These are phyloP conservation scores for Monosporascus sp. DNA, from an alignment of 2,329 filamentous ascomycete species.

Conservation along the genomic window DNA sequence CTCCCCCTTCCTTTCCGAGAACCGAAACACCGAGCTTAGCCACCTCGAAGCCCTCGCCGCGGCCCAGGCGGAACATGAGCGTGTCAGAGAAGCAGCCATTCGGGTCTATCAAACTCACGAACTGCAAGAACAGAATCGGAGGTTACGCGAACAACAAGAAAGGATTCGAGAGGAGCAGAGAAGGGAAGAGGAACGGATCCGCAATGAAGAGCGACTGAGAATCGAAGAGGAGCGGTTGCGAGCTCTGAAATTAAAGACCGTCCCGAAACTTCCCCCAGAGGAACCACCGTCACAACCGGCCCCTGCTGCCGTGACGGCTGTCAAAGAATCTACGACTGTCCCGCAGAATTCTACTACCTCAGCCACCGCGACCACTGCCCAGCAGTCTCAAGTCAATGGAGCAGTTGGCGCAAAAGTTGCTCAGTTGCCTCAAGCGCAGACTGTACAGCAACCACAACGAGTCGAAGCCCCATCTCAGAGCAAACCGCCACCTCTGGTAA, in stretches of 20 bases:
- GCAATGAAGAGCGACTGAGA: constrained; percentile 38
- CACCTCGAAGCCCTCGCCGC: constrained; percentile 62
- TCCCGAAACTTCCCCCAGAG: constrained; percentile 35
- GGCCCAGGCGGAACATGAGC: constrained; percentile 61
- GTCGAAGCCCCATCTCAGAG: constrained; percentile 4
- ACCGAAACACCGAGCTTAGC: constrained; percentile 55
- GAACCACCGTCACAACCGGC: constrained; percentile 11
- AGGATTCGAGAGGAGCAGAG: constrained; percentile 39
- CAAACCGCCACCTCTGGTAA: constrained; percentile 4
- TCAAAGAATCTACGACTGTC: not conserved
- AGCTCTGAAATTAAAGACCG: constrained; percentile 39
- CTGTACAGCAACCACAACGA: constrained; percentile 1
- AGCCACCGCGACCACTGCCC: constrained; percentile 3
- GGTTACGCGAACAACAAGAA: constrained; percentile 27
- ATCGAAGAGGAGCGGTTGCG: constrained; percentile 43
- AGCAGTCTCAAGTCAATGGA: constrained; percentile 12
- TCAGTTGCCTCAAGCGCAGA: constrained; percentile 1
- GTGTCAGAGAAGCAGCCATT: constrained; percentile 49
- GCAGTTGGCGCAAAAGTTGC: constrained; percentile 5
- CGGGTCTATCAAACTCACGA: constrained; percentile 43
- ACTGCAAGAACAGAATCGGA: constrained; percentile 33
- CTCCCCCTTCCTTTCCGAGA: constrained; percentile 55
- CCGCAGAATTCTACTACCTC: not conserved
- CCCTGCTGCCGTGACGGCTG: constrained; percentile 1
- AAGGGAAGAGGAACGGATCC: constrained; percentile 40